phyloP scores from a whole-genome alignment of 768 basidiomycete species.

The Agrocybe chaxingu region DNA sequence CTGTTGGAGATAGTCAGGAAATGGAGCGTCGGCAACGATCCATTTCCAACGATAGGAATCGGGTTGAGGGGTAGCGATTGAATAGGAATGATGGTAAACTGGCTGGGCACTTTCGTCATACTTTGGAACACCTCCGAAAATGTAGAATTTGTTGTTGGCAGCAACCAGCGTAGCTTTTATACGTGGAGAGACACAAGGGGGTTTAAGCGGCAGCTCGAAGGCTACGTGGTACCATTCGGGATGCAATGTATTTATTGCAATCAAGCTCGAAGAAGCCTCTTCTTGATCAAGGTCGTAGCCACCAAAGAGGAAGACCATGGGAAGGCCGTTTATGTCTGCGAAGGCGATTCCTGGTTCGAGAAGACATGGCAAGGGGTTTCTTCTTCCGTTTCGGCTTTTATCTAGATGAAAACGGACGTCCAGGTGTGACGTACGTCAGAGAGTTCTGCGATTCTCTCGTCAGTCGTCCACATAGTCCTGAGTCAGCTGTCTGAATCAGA shows the following conservation, averaged over 20 bases:
- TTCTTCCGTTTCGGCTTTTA: too few species aligned
- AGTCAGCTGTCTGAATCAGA: not conserved
- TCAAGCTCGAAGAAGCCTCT: not conserved
- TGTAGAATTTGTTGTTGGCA: not conserved
- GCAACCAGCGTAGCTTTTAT: not conserved
- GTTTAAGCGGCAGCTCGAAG: not conserved
- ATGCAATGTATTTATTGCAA: conserved; percentile 2
- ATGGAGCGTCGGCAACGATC: too few species aligned
- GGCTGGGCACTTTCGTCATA: not conserved
- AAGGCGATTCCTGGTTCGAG: not conserved
- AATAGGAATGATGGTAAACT: not conserved
- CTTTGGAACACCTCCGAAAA: conserved; percentile 1
- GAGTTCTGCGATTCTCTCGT: too few species aligned
- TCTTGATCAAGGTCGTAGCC: not conserved
- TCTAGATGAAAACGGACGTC: too few species aligned
- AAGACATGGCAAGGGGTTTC: too few species aligned
- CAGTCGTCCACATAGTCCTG: too few species aligned
- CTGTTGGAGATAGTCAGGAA: too few species aligned
- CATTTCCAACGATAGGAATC: too few species aligned
- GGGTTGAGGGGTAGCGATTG: not conserved
- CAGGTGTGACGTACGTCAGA: too few species aligned
- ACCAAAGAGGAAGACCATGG: conserved; percentile 1
- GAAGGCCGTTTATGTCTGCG: not conserved
- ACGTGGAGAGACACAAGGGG: not conserved
- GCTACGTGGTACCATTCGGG: conserved; percentile 5